Evolutionary conservation across 352 stramenopile genomes (phyloP).

Genomic region (Globisporangium barbulae): DNA sequence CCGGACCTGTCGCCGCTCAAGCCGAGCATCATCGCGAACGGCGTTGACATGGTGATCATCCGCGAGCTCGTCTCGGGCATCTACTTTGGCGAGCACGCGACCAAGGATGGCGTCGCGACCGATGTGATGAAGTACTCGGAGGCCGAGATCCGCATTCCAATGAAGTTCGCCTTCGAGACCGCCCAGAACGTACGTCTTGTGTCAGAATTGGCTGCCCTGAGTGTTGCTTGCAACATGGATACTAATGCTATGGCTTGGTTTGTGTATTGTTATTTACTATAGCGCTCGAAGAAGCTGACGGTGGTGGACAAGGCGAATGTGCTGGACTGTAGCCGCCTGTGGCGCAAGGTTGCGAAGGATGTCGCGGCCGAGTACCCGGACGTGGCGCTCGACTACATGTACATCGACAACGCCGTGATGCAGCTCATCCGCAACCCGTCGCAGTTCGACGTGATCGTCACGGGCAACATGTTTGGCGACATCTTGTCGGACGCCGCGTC

Average conservation of each 20-base stretch:
- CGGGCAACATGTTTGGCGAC: constrained; percentile 99
- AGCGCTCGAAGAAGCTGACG: constrained; percentile 94
- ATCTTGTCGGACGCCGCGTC: constrained; percentile 98
- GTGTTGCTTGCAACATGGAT: background rate
- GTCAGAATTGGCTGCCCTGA: no score
- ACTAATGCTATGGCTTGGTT: background rate
- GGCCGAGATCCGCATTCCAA: constrained; percentile 84
- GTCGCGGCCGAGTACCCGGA: constrained; percentile 90
- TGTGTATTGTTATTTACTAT: constrained; percentile 57
- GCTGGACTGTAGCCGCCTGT: constrained; percentile 93
- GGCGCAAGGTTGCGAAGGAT: constrained; percentile 91
- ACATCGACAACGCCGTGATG: constrained; percentile 99
- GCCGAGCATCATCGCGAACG: constrained; percentile 93
- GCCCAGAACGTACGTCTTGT: constrained; percentile 53
- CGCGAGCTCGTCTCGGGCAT: constrained; percentile 98
- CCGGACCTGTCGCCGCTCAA: constrained; percentile 97
- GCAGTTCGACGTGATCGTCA: constrained; percentile 99
- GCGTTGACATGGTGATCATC: constrained; percentile 99
- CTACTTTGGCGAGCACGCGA: constrained; percentile 95
- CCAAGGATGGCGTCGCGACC: constrained; percentile 59
- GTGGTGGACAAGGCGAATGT: constrained; percentile 99
- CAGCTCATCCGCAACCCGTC: constrained; percentile 97
- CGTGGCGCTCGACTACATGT: constrained; percentile 96
- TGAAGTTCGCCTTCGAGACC: constrained; percentile 86
- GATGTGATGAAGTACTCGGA: constrained; percentile 99